These are phyloP conservation scores for Mimosa pudica DNA, from an alignment of 306 rosid species.

Conservation along the genomic window DNA sequence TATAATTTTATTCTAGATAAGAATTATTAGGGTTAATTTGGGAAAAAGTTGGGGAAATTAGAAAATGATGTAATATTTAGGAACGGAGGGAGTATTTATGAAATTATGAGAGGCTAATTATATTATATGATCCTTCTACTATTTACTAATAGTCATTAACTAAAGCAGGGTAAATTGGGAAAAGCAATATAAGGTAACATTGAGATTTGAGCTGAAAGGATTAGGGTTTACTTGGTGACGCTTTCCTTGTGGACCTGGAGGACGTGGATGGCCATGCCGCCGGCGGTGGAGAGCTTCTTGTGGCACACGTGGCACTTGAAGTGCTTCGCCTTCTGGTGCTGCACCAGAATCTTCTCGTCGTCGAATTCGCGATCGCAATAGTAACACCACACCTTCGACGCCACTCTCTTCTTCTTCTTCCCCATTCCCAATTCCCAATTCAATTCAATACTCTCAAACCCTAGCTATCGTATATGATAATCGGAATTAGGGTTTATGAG, in stretches of 20 bases:
- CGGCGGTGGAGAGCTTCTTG: slow-evolving; percentile 97
- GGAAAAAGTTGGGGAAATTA: too few species aligned
- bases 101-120: too few species aligned
- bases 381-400: slow-evolving; percentile 97
- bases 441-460: too few species aligned
- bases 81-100: too few species aligned
- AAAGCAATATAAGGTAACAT: too few species aligned
- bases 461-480: not conserved
- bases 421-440: slow-evolving; percentile 50
- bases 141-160: too few species aligned
- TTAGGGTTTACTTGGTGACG: slow-evolving; percentile 75
- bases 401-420: slow-evolving; percentile 94
- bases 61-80: too few species aligned
- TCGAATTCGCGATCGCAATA: slow-evolving; percentile 98
- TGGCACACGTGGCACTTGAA: slow-evolving; percentile 98
- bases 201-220: not conserved
- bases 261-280: slow-evolving; percentile 98
- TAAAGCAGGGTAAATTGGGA: too few species aligned
- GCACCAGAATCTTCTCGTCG: slow-evolving; percentile 96
- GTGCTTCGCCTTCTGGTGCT: slow-evolving; percentile 99
- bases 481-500: not conserved
- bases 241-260: slow-evolving; percentile 98
- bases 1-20: too few species aligned
- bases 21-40: too few species aligned
- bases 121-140: too few species aligned